These are phyloP conservation scores for Alternaria burnsii DNA, from an alignment of 2,329 filamentous ascomycete genomes.

Conservation along the genomic window DNA sequence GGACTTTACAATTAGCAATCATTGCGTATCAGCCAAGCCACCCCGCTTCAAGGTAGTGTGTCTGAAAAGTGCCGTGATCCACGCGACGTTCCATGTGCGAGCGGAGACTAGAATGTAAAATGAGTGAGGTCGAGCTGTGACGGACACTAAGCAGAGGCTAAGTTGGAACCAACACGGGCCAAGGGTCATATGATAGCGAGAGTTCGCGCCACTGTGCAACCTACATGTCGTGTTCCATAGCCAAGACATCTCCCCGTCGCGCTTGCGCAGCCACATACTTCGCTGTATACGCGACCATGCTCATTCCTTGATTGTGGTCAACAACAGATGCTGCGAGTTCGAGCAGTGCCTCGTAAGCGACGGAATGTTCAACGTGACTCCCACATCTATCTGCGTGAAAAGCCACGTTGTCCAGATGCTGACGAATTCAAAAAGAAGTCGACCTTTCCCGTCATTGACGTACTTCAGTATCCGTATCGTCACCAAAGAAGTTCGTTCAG, in stretches of 20 bases:
- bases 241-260: neutral
- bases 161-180: neutral
- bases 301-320: neutral
- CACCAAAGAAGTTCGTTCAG: fast-evolving
- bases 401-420: neutral
- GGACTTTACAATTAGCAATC: neutral
- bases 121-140: neutral
- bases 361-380: neutral
- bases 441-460: neutral
- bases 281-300: neutral
- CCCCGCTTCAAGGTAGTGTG: neutral
- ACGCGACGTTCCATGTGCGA: neutral
- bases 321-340: neutral
- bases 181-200: neutral
- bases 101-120: neutral
- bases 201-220: neutral
- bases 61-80: neutral
- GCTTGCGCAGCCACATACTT: neutral
- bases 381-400: neutral
- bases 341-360: fast-evolving
- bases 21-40: neutral
- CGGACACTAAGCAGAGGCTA: neutral
- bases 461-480: too few species aligned
- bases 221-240: neutral
- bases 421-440: neutral